Evolutionary conservation across 2,329 filamentous ascomycete species (phyloP), one percentile per base, ranked within the genome.

Genomic region (Talaromyces sp.): DNA sequence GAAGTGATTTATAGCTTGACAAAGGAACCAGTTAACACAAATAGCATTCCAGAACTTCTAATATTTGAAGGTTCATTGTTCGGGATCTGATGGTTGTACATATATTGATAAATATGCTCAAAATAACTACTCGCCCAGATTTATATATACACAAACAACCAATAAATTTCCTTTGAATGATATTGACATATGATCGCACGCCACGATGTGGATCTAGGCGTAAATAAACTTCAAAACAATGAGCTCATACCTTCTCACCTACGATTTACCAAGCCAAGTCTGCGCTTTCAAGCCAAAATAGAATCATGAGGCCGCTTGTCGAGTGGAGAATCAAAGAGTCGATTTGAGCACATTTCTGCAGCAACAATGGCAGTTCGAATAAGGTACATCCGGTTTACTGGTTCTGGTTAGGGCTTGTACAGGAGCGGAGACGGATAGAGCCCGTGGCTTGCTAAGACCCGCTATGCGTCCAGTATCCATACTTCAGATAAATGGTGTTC

Each of bases 261-360:
- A 25, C 5, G 25, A 25, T 19, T 43, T 7, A 17, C 25, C 5
- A 15, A 49, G 22, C 5, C 22, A 47, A 25, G 34, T 59, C 10
- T 25, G 19, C 59, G 13, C 15, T 17, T 40, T 7, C 1, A 40
- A 8, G 19, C 4, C 19, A 47, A 15, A 19, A 5, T 22, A 54
- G 19, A 19, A 47, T 19, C 6, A 53, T 11, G 15, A 11, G 38
- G 29, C 34, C 19, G 13, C 10, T 60, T 13, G n/a, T 45, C n/a
- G 5, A 31, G 62, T 51, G 34, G 58, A 51, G 63, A 36, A 1
- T 3, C 5, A 7, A 34, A 64, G 64, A 60, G 64, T 19, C 29
- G 29, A 66, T 66, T 66, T 66, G 64, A 66, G 64, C 64, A 66
- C 15, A 66, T 66, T 66, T 61, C 38, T 61, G 59, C 29, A 38